Conservation (phyloP, 2,329 filamentous ascomycete genomes). For the Botrytis fabae region DNA sequence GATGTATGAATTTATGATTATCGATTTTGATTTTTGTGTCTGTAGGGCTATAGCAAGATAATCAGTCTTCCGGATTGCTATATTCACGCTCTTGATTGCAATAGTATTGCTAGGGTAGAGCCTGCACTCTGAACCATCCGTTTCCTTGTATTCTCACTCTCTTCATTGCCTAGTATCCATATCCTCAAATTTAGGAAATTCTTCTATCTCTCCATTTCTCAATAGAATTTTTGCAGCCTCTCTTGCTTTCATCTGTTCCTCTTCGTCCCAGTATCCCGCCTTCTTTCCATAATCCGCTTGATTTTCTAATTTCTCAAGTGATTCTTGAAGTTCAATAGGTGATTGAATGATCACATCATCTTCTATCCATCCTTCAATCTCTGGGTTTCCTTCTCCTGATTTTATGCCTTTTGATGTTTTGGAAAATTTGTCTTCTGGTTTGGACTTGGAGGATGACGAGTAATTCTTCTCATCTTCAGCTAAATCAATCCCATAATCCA, state of each 20-base stretch:
- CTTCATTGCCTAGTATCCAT: conserved; percentile 5
- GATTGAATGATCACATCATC: conserved; percentile 15
- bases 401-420: not conserved
- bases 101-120: too few species aligned
- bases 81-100: not conserved
- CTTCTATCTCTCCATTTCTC: conserved; percentile 13
- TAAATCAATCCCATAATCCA: conserved; percentile 21
- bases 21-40: not conserved
- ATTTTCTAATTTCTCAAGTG: conserved; percentile 3
- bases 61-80: not conserved
- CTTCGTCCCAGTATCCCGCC: conserved; percentile 8
- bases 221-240: not conserved
- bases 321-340: not conserved
- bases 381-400: not conserved
- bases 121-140: not conserved
- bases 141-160: too few species aligned
- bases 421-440: not conserved
- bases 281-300: conserved; percentile 11
- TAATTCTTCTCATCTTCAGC: conserved; percentile 1
- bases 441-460: not conserved
- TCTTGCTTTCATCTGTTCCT: not conserved
- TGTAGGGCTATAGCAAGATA: not conserved
- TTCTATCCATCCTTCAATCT: conserved; percentile 14
- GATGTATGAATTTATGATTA: not conserved
- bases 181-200: conserved; percentile 19